Evolutionary conservation across 176 grass and related monocot species (phyloP), one percentile per base, ranked within the genome.

Genomic region (Chrysopogon serrulatus): DNA sequence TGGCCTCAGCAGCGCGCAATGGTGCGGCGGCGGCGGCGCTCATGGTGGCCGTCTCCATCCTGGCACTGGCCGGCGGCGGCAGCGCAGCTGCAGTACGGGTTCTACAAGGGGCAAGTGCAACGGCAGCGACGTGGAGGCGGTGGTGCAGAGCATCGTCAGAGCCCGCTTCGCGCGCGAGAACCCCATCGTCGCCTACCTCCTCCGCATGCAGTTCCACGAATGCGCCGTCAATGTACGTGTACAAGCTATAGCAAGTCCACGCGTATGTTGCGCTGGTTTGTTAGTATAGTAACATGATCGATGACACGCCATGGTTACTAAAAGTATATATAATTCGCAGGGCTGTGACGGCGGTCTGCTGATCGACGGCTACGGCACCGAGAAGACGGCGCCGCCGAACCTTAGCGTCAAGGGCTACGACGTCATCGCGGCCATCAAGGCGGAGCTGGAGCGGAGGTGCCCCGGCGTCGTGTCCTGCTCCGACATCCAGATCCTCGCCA

Each of bases 151-250:
- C 44, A 32, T 85, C 57, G 81, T 91, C 3, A 36, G 45, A 30
- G 19, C 78, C 0, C n/a, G 62, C 1, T 82, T 82, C 65, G 3
- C 9, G 0, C 65, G 30, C 12, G 71, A 91, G 36, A 1, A 11
- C 49, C 14, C 53, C 24, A 14, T 89, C 79, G 74, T 82, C 26
- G 68, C 86, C 23, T 65, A 73, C 83, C 78, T 93, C 32, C 88
- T 93, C 0, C 91, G 91, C 67, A 61, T 92, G 59, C 83, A 83
- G 61, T 92, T 92, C 86, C 90, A 92, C 34, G 86, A 92, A 41
- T 89, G 90, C 79, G 87, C 12, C 48, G 54, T 92, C 65, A 79
- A 76, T 19, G 85, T 84, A 65, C 36, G 81, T 49, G 16, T 16
- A 1, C n/a, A n/a, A n/a, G n/a, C n/a, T n/a, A n/a, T n/a, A n/a